Conservation (phyloP, 192 early-diverging fungal genomes). For the Podila horticola region DNA sequence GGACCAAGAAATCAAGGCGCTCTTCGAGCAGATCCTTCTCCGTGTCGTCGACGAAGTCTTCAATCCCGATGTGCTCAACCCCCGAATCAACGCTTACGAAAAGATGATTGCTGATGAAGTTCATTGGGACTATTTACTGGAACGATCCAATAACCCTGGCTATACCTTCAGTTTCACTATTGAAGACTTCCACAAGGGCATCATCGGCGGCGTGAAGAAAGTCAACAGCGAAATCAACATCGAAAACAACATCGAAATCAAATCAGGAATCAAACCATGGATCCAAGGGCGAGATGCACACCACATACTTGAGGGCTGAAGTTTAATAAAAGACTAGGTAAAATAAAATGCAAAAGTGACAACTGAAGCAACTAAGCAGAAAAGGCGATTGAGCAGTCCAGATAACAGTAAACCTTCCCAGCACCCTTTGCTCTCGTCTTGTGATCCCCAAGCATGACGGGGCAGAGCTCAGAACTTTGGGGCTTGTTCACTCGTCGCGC, state of each 20-base stretch:
- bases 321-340: no score
- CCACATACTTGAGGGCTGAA: no score
- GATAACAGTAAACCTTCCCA: no score
- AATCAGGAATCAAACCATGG: slow-evolving; percentile 27
- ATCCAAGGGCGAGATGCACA: no score
- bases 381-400: no score
- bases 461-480: no score
- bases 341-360: no score
- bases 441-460: no score
- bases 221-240: no score
- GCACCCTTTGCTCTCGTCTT: no score
- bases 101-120: slow-evolving; percentile 45
- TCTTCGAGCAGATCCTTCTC: slow-evolving; percentile 30
- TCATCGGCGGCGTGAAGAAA: slow-evolving; percentile 15
- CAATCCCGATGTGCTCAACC: slow-evolving; percentile 13
- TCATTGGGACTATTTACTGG: slow-evolving; percentile 42
- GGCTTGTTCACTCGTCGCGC: no score
- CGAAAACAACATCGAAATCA: slow-evolving; percentile 9
- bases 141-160: slow-evolving; percentile 38
- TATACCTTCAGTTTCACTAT: slow-evolving; percentile 22
- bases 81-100: slow-evolving; percentile 39
- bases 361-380: no score
- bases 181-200: slow-evolving; percentile 18
- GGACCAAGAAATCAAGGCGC: slow-evolving; percentile 21
- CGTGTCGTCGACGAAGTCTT: slow-evolving; percentile 17